Evolutionary conservation across 169 alveolate genomes (phyloP).

Genomic region (Neospora caninum): DNA sequence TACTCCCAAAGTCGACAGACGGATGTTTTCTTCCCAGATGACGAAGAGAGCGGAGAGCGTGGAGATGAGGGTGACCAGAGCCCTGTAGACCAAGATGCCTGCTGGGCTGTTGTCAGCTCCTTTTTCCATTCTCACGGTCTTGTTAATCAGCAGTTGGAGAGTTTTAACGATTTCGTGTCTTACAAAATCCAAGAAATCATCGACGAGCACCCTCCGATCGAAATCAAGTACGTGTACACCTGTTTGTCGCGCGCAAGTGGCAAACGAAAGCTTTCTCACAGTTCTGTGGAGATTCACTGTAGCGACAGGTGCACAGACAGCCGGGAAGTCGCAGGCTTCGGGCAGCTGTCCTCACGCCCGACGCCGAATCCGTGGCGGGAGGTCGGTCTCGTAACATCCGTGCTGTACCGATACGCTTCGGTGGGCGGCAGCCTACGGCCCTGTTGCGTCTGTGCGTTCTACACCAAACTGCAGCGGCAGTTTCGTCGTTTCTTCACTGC

Average conservation of each 20-base stretch:
- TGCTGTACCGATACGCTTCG: too few species aligned
- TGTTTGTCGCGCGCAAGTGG: too few species aligned
- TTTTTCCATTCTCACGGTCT: conserved; percentile 84
- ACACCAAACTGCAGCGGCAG: not conserved
- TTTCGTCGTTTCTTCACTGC: not conserved
- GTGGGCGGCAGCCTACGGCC: too few species aligned
- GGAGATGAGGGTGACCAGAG: conserved; percentile 44
- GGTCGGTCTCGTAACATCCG: too few species aligned
- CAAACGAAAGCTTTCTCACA: too few species aligned
- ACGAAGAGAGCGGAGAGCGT: conserved; percentile 10
- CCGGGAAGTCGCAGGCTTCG: too few species aligned
- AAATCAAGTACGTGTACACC: conserved; percentile 74
- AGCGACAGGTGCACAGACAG: too few species aligned
- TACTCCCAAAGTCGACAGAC: not conserved
- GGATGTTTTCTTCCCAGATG: not conserved
- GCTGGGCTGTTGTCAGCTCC: conserved; percentile 67
- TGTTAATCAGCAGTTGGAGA: conserved; percentile 96
- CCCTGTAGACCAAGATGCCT: conserved; percentile 60
- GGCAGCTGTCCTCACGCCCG: too few species aligned
- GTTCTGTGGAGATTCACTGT: too few species aligned
- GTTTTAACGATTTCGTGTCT: conserved; percentile 95
- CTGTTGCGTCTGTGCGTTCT: too few species aligned
- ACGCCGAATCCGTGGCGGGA: too few species aligned
- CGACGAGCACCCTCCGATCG: conserved; percentile 93
- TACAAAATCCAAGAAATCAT: conserved; percentile 93